A percentile compares a stretch with the other conserved stretches of the same genome.
Evolutionary conservation across 371 early-diverging fungal genomes (phyloP).

Genomic region (Vittaforma corneae): DNA sequence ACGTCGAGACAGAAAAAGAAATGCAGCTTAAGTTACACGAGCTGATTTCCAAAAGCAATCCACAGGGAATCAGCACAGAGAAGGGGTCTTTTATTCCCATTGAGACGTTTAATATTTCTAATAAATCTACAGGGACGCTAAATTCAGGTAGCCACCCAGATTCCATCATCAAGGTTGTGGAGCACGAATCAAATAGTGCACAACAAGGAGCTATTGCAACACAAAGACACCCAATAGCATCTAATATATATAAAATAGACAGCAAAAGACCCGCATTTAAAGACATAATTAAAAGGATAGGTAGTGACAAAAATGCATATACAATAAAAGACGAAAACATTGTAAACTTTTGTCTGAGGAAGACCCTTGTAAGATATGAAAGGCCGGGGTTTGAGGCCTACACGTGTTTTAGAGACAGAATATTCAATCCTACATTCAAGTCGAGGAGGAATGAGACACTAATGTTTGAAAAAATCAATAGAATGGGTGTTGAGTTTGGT

Average conservation of each 20-base stretch:
- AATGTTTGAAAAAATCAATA: constrained; percentile 35
- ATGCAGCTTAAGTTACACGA: neutral
- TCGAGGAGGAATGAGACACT: constrained; percentile 42
- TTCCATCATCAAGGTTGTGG: no score
- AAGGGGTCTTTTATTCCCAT: no score
- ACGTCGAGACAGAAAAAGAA: constrained; percentile 10
- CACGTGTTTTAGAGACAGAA: constrained; percentile 49
- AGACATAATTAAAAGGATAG: constrained; percentile 1
- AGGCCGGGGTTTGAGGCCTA: constrained; percentile 26
- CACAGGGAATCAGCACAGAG: constrained; percentile 4
- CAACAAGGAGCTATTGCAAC: no score
- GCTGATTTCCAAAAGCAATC: neutral
- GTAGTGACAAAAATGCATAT: neutral
- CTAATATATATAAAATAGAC: no score
- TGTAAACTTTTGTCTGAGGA: constrained; percentile 7
- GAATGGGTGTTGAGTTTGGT: constrained; percentile 29
- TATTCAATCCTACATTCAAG: constrained; percentile 43
- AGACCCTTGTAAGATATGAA: constrained; percentile 35
- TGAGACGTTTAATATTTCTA: no score
- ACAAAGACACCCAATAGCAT: no score
- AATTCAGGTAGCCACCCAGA: no score
- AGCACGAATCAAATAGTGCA: no score
- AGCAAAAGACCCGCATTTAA: no score
- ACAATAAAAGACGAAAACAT: constrained; percentile 14
- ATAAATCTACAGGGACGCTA: no score